These are phyloP conservation scores for Amanita fuliginea DNA, from an alignment of 768 basidiomycete species.

Conservation along the genomic window DNA sequence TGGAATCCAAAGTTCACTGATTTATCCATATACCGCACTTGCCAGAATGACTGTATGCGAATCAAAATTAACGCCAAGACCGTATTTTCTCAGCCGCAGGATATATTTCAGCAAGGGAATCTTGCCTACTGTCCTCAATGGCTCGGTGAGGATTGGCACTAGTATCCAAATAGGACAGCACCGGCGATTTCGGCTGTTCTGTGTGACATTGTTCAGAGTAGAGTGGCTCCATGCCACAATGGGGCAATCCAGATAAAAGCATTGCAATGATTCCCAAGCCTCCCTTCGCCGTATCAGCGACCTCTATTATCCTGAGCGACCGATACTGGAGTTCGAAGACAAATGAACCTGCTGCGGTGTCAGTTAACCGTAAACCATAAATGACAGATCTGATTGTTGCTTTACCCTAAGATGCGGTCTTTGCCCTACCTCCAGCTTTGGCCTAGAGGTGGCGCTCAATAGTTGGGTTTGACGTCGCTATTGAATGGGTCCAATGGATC, in stretches of 20 bases:
- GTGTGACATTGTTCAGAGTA: conserved; percentile 34
- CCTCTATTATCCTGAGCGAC: conserved; percentile 55
- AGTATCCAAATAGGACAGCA: conserved; percentile 81
- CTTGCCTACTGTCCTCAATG: too few species aligned
- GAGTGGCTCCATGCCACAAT: not conserved
- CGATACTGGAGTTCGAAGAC: conserved; percentile 53
- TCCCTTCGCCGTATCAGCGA: conserved; percentile 46
- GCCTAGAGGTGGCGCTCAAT: conserved; percentile 58
- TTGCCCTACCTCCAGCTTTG: conserved; percentile 54
- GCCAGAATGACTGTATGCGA: conserved; percentile 29
- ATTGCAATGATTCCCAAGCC: conserved; percentile 47
- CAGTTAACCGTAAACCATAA: too few species aligned
- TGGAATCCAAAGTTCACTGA: conserved; percentile 60
- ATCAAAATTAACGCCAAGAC: conserved; percentile 71
- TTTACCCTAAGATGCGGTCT: conserved; percentile 34
- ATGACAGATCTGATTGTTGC: not conserved
- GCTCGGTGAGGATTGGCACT: conserved; percentile 79
- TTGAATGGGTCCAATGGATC: conserved; percentile 60
- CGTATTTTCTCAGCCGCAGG: conserved; percentile 74
- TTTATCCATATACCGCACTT: conserved; percentile 50
- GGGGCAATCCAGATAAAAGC: conserved; percentile 53
- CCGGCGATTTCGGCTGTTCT: conserved; percentile 76
- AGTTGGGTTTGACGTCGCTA: conserved; percentile 47
- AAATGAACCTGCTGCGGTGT: conserved; percentile 53
- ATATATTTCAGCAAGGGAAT: conserved; percentile 16